Conservation (phyloP, 1,139 yeast genomes). For the Nakaseomyces bracarensis region DNA sequence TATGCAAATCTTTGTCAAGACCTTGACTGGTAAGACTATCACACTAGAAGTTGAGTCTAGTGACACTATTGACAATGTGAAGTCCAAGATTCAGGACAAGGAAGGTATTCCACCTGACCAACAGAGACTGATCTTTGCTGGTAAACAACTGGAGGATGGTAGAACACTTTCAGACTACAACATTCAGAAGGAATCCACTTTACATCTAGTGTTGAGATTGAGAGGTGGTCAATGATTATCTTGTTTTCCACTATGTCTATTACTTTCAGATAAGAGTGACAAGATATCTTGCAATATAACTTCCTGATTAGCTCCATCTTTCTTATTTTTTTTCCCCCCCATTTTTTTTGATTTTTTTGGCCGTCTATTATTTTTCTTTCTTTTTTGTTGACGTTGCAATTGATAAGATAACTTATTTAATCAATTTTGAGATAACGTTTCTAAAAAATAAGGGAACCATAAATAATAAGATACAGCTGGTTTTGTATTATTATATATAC, state of each 20-base stretch:
- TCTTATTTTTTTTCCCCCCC: neutral
- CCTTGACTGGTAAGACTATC: slow-evolving; percentile 63
- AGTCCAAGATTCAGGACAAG: slow-evolving; percentile 96
- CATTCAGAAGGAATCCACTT: slow-evolving; percentile 58
- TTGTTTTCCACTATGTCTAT: slow-evolving; percentile 70
- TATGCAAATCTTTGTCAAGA: slow-evolving; percentile 56
- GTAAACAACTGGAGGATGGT: slow-evolving; percentile 80
- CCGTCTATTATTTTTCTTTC: too few relatives aligned
- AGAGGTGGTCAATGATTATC: too few relatives aligned
- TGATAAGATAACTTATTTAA: too few relatives aligned
- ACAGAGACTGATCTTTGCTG: slow-evolving; percentile 97
- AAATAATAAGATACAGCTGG: too few relatives aligned
- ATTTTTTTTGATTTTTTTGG: too few relatives aligned
- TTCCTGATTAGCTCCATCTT: neutral
- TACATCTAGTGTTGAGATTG: slow-evolving; percentile 48
- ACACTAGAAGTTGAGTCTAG: slow-evolving; percentile 65
- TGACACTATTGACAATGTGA: slow-evolving; percentile 74
- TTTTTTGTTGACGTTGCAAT: too few relatives aligned
- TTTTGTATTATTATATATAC: too few relatives aligned
- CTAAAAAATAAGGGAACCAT: too few relatives aligned
- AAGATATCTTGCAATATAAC: neutral
- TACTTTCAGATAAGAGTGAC: neutral
- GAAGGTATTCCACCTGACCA: slow-evolving; percentile 99
- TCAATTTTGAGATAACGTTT: too few relatives aligned
- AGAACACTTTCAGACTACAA: slow-evolving; percentile 61